Conservation (phyloP, 805 yeast genomes). For the Teunomyces aglyptinius region DNA sequence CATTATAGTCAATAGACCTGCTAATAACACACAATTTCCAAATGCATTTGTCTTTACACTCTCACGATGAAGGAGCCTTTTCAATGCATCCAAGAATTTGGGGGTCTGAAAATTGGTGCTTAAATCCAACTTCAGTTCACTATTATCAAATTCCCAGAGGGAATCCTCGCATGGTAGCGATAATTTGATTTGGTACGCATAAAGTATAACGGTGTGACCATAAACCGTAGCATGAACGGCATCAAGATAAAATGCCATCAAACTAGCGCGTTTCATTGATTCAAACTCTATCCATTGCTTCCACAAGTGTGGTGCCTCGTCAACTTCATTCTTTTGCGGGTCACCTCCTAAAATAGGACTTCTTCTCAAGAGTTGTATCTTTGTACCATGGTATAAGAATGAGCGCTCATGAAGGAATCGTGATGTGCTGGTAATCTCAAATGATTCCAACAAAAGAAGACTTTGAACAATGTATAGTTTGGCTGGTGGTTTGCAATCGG, state of each 20-base stretch:
- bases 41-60: constrained; percentile 20
- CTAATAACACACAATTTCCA: constrained; percentile 14
- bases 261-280: constrained; percentile 31
- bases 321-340: constrained; percentile 29
- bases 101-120: constrained; percentile 16
- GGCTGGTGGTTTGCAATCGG: constrained; percentile 13
- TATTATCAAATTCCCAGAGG: constrained; percentile 26
- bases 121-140: constrained; percentile 11
- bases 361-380: constrained; percentile 24
- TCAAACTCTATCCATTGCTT: constrained; percentile 39
- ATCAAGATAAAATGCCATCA: constrained; percentile 37
- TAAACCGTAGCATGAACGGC: constrained; percentile 35
- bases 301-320: constrained; percentile 17
- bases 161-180: constrained; percentile 29
- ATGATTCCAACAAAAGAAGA: constrained; percentile 10
- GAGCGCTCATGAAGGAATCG: constrained; percentile 12
- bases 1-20: constrained; percentile 13
- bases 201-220: constrained; percentile 25
- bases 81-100: constrained; percentile 22
- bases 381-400: constrained; percentile 12
- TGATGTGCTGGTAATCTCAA: constrained; percentile 9
- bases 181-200: constrained; percentile 28
- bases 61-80: constrained; percentile 19
- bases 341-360: constrained; percentile 40
- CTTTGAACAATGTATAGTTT: constrained; percentile 12